Evolutionary conservation across 2,329 filamentous ascomycete species (phyloP).

Genomic region (Sporothrix pallida): DNA sequence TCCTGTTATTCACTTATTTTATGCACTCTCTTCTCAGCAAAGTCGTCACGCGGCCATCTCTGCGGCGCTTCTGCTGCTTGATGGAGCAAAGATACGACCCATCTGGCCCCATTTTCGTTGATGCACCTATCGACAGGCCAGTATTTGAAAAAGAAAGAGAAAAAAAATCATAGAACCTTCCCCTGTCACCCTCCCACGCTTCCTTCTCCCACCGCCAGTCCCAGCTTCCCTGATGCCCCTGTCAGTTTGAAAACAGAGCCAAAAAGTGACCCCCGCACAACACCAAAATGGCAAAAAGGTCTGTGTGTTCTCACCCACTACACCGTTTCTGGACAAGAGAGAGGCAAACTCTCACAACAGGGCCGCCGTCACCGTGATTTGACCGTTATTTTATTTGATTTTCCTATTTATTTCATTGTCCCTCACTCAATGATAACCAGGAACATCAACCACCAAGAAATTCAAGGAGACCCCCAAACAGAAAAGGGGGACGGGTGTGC

Average conservation of each 20-base stretch:
- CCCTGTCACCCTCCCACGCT: background rate
- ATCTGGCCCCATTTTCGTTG: background rate
- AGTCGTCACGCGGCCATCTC: slow-evolving; percentile 1
- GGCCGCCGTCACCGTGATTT: background rate
- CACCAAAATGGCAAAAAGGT: slow-evolving; percentile 2
- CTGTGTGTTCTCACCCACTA: slow-evolving; percentile 5
- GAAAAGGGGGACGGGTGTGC: slow-evolving; percentile 12
- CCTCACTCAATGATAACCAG: background rate
- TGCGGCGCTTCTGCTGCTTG: slow-evolving; percentile 9
- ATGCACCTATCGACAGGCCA: background rate
- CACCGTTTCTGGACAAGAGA: slow-evolving; percentile 10
- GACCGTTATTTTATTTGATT: no score
- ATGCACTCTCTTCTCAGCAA: background rate
- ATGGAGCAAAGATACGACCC: slow-evolving; percentile 1
- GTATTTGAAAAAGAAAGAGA: background rate
- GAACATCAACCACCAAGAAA: background rate
- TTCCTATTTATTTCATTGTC: no score
- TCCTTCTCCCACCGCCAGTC: slow-evolving; percentile 2
- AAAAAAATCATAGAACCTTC: background rate
- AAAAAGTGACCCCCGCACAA: slow-evolving; percentile 22
- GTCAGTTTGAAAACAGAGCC: background rate
- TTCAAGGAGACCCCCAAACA: slow-evolving; percentile 25
- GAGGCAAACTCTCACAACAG: background rate
- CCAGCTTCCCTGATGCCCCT: background rate
- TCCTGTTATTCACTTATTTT: background rate